Base-by-base conservation (phyloP, 2,329 filamentous ascomycete genomes). In the Colletotrichum theobromicola region DNA sequence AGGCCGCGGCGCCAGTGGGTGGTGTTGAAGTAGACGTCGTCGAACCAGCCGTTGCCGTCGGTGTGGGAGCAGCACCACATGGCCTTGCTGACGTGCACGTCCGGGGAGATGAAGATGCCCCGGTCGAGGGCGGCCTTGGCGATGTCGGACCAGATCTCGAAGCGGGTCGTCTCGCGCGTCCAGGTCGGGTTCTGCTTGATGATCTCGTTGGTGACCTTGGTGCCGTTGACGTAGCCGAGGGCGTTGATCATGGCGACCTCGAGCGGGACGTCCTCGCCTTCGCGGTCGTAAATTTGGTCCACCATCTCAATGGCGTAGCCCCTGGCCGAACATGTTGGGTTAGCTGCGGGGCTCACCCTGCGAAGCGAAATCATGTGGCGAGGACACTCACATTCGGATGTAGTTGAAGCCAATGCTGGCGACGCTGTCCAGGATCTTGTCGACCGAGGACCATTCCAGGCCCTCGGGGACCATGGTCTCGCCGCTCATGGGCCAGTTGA, bases 391-490 rank as follows among this genome's bases (percentile, higher is more conserved):
- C 75, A 91, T 80, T 8, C 89, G 87, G 21, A 91, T 87, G 4
- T 87, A 86, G 77, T 91, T 91, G 81, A 91, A 87, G 24, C 88
- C 88, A 4, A 89, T 79, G 70, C 85, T 85, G 72, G 88, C 89
- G 76, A 90, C 84, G 80, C 86, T 85, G 13, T 85, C 81, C 2
- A 90, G 85, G 34, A 90, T 87, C 13, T 81, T 82, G 42, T 82
- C 81, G 30, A 90, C 83, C 0, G 88, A 90, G 53, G 87, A 84
- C 80, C 90, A 89, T 77, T 89, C 88, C 7, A 90, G 82, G 8
- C 89, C 89, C 77, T 91, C 89, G 0, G 89, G 89, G 4, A 90
- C 84, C 88, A 90, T 90, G n/a, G 87, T 84, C 35, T 90, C 88
- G 67, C 85, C 85, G 37, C 86, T 85, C 9, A 87, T 89, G 15